Conservation (phyloP, 2,329 filamentous ascomycete genomes). For the Alternaria brassicae region DNA sequence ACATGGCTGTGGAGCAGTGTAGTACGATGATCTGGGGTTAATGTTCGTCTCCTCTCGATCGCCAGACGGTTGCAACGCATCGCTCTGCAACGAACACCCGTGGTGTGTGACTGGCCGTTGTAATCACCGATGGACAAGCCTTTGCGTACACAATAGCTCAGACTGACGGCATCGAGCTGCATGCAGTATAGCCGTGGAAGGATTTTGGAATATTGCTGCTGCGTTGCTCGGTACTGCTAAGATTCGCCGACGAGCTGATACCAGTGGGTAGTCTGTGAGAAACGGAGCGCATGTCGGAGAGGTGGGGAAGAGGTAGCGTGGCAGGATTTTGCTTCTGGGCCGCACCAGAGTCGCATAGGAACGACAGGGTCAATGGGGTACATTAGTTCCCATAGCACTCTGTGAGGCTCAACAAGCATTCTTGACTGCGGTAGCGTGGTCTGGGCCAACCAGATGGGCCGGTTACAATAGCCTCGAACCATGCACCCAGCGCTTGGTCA, state of each 20-base stretch:
- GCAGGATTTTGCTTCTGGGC: constrained; percentile 36
- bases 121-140: constrained; percentile 5
- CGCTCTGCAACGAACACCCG: not conserved
- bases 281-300: constrained; percentile 13
- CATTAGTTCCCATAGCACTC: constrained; percentile 32
- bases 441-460: constrained; percentile 21
- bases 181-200: constrained; percentile 15
- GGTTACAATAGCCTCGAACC: constrained; percentile 9
- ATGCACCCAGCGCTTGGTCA: constrained; percentile 23
- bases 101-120: not conserved
- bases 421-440: constrained; percentile 24
- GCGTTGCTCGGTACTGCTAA: constrained; percentile 2
- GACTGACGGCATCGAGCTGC: not conserved
- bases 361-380: constrained; percentile 31
- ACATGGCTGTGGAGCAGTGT: not conserved
- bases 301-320: constrained; percentile 14
- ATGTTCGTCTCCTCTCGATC: not conserved
- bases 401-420: constrained; percentile 39
- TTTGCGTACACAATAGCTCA: constrained; percentile 1
- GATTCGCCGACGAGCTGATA: constrained; percentile 9
- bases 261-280: constrained; percentile 16
- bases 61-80: not conserved
- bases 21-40: not conserved
- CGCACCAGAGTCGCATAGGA: constrained; percentile 17
- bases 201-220: constrained; percentile 26